Conservation (phyloP, 2,329 filamentous ascomycete genomes). For the Alternaria tenuissima region DNA sequence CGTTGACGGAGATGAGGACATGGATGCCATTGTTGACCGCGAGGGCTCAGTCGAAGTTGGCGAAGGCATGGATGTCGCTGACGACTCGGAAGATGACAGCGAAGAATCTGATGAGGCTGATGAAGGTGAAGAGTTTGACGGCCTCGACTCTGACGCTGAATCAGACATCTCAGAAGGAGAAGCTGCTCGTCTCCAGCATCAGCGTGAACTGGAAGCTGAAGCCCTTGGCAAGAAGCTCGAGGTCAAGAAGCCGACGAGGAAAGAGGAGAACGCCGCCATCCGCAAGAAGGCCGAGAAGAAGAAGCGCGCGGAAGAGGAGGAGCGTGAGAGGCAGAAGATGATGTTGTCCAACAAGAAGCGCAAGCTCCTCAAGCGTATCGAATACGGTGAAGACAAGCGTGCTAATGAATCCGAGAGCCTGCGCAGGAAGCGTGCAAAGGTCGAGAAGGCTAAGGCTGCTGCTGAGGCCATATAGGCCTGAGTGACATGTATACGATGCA, state of each 20-base stretch:
- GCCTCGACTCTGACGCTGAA: constrained; percentile 60
- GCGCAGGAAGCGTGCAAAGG: constrained; percentile 85
- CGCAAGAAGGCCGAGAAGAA: constrained; percentile 72
- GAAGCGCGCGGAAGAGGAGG: constrained; percentile 75
- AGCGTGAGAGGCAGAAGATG: constrained; percentile 91
- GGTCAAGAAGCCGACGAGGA: constrained; percentile 51
- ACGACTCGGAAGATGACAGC: constrained; percentile 57
- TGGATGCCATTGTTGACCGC: constrained; percentile 46
- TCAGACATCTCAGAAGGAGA: constrained; percentile 63
- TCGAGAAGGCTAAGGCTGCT: constrained; percentile 68
- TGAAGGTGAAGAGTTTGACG: constrained; percentile 53
- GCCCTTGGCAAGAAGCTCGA: constrained; percentile 71
- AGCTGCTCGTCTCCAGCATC: constrained; percentile 72
- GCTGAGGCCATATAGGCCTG: constrained; percentile 34
- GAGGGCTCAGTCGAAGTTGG: constrained; percentile 57
- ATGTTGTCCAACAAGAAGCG: constrained; percentile 99
- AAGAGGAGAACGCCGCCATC: constrained; percentile 70
- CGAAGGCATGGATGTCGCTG: constrained; percentile 58
- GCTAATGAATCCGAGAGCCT: constrained; percentile 89
- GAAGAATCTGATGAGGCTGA: constrained; percentile 49
- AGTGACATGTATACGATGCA: constrained; percentile 11
- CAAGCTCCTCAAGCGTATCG: constrained; percentile 97
- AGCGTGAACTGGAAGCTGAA: constrained; percentile 92
- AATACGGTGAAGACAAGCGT: constrained; percentile 92
- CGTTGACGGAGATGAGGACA: constrained; percentile 44